A percentile compares a stretch with the other conserved stretches of the same genome.
phyloP scores from a whole-genome alignment of 2,329 filamentous ascomycete species.

The Pyricularia sp. region DNA sequence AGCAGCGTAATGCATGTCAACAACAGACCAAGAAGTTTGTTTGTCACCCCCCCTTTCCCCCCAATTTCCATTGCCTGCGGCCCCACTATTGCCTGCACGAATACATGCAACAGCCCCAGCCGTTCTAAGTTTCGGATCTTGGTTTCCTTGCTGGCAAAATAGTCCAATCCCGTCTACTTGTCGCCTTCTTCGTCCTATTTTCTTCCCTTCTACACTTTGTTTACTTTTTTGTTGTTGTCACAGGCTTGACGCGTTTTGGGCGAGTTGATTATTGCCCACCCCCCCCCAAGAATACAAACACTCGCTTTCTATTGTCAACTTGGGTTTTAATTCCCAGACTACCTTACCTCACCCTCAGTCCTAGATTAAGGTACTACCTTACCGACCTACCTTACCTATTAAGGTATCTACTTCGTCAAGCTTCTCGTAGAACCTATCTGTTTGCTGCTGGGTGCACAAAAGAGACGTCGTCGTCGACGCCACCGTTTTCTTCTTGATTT shows the following conservation, averaged over 20 bases:
- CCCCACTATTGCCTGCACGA: not conserved
- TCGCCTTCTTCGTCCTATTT: not conserved
- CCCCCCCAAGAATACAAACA: not conserved
- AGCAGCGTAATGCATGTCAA: not conserved
- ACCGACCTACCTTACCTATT: not conserved
- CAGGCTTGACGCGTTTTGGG: not conserved
- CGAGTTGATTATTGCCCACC: not conserved
- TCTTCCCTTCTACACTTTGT: not conserved
- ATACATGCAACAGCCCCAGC: not conserved
- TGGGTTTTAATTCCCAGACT: not conserved
- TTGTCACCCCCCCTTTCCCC: not conserved
- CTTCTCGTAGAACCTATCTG: not conserved
- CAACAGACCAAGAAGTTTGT: not conserved
- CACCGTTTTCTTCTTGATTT: not conserved
- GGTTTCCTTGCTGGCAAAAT: not conserved
- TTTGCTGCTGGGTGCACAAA: not conserved
- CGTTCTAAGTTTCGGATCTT: not conserved
- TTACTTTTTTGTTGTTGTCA: not conserved
- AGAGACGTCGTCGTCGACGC: not conserved
- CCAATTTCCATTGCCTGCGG: not conserved
- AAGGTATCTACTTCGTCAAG: not conserved
- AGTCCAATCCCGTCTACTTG: not conserved
- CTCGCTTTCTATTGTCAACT: not conserved
- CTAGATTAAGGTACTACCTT: not conserved
- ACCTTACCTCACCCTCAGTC: not conserved